Conservation (phyloP, 805 yeast genomes). For the Pichia ethanolica region DNA sequence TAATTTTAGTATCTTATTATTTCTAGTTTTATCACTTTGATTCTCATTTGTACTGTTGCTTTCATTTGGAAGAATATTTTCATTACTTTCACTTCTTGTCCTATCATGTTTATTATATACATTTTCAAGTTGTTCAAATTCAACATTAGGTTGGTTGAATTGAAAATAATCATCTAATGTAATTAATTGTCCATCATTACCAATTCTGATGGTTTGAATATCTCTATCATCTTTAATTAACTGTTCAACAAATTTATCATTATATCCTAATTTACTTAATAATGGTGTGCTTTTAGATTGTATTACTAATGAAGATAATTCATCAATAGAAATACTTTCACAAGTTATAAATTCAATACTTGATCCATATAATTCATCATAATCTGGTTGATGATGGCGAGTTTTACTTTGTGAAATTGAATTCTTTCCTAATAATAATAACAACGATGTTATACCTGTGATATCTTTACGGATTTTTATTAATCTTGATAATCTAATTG, state of each 20-base stretch:
- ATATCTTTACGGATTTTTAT: slow-evolving; percentile 50
- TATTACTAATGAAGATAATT: slow-evolving; percentile 6
- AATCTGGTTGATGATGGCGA: not conserved
- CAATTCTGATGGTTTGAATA: slow-evolving; percentile 21
- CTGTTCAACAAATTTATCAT: slow-evolving; percentile 23
- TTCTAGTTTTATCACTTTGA: not conserved
- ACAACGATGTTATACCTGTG: slow-evolving; percentile 33
- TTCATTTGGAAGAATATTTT: not conserved
- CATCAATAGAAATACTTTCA: slow-evolving; percentile 22
- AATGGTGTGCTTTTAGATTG: not conserved
- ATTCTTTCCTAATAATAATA: slow-evolving; percentile 20
- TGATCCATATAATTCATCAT: slow-evolving; percentile 18
- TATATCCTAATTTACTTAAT: slow-evolving; percentile 17
- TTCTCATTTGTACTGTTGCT: not conserved
- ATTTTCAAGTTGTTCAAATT: slow-evolving; percentile 7
- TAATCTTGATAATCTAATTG: slow-evolving; percentile 42
- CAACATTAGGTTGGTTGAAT: slow-evolving; percentile 14
- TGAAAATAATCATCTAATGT: slow-evolving; percentile 26
- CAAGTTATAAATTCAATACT: slow-evolving; percentile 27
- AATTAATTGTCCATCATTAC: slow-evolving; percentile 22
- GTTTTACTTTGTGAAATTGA: not conserved
- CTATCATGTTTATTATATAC: not conserved
- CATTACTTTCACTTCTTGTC: not conserved
- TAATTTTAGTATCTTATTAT: slow-evolving; percentile 11
- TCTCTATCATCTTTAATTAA: slow-evolving; percentile 29